Base-by-base conservation (phyloP, 352 stramenopile species). In the Globisporangium canariense region DNA sequence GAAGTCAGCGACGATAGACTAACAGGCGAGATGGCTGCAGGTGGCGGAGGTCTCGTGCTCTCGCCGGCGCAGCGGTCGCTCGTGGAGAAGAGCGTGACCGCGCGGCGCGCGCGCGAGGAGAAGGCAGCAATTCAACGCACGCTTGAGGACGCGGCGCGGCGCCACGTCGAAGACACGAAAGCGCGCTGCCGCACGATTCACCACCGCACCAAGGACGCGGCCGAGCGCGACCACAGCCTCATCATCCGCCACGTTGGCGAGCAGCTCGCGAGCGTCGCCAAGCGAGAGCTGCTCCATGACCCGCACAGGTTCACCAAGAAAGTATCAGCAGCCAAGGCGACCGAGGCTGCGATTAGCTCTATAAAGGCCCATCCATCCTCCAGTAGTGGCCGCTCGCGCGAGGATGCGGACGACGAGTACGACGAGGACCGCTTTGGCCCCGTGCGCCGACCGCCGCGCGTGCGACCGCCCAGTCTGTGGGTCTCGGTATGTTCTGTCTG, bases 231-330 rank as follows among this genome's bases (percentile, higher is more conserved):
- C 50, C 78, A 73, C 36, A 74, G 72, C 10, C 71, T 90, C 34
- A 79, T 88, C 56, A 76, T 90, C 60, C 78, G 81, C 11, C 81
- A 90, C 49, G 78, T 90, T 18, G 81, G 78, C 28, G 77, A 86
- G 65, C 69, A 85, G 64, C 74, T 90, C 7, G 81, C 77, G 30
- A 75, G 72, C 11, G 67, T 90, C 16, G 78, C 78, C 16, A 67
- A 77, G 38, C 62, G 66, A 45, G 59, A 79, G 30, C 7, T 49
- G 59, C 46, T 64, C 11, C 49, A 68, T 16, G 14, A 69, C 8
- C 64, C 57, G 52, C 58, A 70, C 63, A 68, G 64, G 47, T 58
- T 57, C 22, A 25, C 14, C 32, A 56, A 57, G 50, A 41, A 57
- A 45, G 52, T 18, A 30, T n/a, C 3, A 28, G 30, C 18, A n/a